Evolutionary conservation across 768 basidiomycete species (phyloP).

Genomic region (Dentipellis sp.): DNA sequence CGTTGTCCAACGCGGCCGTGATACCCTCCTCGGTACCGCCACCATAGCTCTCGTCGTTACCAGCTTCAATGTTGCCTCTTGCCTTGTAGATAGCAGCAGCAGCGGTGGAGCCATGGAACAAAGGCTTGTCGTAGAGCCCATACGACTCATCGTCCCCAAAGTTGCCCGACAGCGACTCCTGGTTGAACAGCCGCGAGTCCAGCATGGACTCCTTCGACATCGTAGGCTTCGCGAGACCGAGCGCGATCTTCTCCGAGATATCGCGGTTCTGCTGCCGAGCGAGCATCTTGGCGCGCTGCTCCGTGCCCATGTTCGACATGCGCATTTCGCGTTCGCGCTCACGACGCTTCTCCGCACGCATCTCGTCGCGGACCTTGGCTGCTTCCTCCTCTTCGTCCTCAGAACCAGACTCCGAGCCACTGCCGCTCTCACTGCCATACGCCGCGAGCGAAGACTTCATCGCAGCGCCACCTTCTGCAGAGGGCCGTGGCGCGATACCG

Average conservation of each 20-base stretch:
- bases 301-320: conserved; percentile 98
- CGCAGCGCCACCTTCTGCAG: conserved; percentile 57
- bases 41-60: conserved; percentile 86
- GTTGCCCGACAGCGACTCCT: conserved; percentile 70
- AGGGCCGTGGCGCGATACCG: conserved; percentile 62
- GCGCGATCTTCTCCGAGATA: conserved; percentile 97
- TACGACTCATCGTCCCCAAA: conserved; percentile 95
- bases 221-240: conserved; percentile 95
- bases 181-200: conserved; percentile 96
- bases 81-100: conserved; percentile 99
- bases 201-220: conserved; percentile 95
- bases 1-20: conserved; percentile 80
- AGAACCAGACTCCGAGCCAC: conserved; percentile 46
- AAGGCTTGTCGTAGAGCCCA: conserved; percentile 86
- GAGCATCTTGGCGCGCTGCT: conserved; percentile 91
- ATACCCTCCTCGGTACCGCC: conserved; percentile 97
- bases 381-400: conserved; percentile 66
- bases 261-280: conserved; percentile 97
- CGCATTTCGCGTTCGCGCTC: conserved; percentile 97
- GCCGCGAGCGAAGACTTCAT: conserved; percentile 72
- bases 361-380: conserved; percentile 77
- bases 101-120: conserved; percentile 94
- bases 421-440: conserved; percentile 76
- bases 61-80: conserved; percentile 73
- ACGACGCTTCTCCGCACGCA: conserved; percentile 84